Evolutionary conservation across 495 filamentous ascomycete species (phyloP), one percentile per base, ranked within the genome.

Genomic region (Chaetomium cochliodes): DNA sequence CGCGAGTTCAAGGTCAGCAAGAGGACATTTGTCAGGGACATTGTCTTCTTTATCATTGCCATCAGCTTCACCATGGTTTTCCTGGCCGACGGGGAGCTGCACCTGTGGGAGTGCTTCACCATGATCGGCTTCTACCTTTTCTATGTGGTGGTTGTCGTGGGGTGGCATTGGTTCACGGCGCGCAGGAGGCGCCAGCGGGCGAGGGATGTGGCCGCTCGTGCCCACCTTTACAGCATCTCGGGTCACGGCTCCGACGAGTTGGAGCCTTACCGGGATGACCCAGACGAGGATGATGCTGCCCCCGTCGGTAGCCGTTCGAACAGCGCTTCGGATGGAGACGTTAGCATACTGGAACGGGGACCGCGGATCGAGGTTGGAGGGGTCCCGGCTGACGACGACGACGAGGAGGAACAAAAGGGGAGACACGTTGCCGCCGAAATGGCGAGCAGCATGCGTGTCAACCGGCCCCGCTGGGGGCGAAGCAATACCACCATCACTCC

Each of bases 111-210:
- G 74, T 94, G 92, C 66, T 82, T 82, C 46, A 77, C 84, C 54
- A 99, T 99, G 96, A 92, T 99, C 51, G 88, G 81, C 23, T 92
- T 96, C 65, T 99, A 99, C 72, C 60, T 88, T 23, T 94, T 94
- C 69, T 99, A 99, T 69, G 96, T 99, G 7, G 72, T 86, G 5
- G 84, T 91, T 44, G 96, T 99, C 20, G 88, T 98, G 16, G 82
- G 84, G 0, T 98, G 92, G 93, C 96, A 99, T 76, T 96, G 92
- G 88, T 88, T 88, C 76, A 74, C 90, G 15, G 82, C 83, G 51
- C 81, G 86, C 60, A 75, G 82, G 61, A 86, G 86, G 64, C 80
- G 80, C 55, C 79, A 78, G 61, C 82, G 86, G 52, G 80, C 85
- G 54, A 83, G 86, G 72, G 87, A 91, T 59, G 79, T 86, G 20